Conservation (phyloP, 2,329 filamentous ascomycete species). For the Microcera coccophila region DNA sequence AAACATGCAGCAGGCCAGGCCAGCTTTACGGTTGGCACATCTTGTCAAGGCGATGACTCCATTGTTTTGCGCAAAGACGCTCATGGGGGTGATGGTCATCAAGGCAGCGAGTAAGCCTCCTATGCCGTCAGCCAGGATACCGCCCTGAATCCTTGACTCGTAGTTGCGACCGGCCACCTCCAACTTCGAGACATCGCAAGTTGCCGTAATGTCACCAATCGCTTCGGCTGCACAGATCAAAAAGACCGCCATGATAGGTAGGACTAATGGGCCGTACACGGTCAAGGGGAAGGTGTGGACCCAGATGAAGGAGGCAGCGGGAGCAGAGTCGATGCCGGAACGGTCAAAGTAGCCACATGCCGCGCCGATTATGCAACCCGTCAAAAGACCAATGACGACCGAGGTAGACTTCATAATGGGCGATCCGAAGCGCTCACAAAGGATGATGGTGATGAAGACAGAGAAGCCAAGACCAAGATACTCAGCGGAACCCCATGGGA, state of each 20-base stretch:
- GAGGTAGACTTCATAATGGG: slow-evolving; percentile 81
- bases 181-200: slow-evolving; percentile 73
- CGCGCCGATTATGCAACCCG: slow-evolving; percentile 74
- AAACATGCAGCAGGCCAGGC: slow-evolving; percentile 74
- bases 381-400: slow-evolving; percentile 68
- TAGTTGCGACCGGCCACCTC: slow-evolving; percentile 69
- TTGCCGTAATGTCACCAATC: slow-evolving; percentile 76
- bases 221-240: slow-evolving; percentile 75
- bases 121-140: slow-evolving; percentile 71
- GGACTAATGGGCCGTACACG: slow-evolving; percentile 68
- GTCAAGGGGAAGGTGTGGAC: slow-evolving; percentile 70
- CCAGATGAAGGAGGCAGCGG: slow-evolving; percentile 73
- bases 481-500: slow-evolving; percentile 75
- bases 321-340: slow-evolving; percentile 67
- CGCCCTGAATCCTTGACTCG: slow-evolving; percentile 75
- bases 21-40: slow-evolving; percentile 76
- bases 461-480: slow-evolving; percentile 76
- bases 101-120: slow-evolving; percentile 72
- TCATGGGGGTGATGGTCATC: slow-evolving; percentile 77
- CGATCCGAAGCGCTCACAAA: slow-evolving; percentile 76
- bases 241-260: slow-evolving; percentile 66
- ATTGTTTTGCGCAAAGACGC: slow-evolving; percentile 79
- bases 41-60: slow-evolving; percentile 78
- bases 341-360: slow-evolving; percentile 75
- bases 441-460: slow-evolving; percentile 73